Percentiles rank a stretch among this genome's conserved stretches.
Evolutionary conservation across 1,284 basidiomycete species (phyloP).

Genomic region (Hemileia vastatrix): DNA sequence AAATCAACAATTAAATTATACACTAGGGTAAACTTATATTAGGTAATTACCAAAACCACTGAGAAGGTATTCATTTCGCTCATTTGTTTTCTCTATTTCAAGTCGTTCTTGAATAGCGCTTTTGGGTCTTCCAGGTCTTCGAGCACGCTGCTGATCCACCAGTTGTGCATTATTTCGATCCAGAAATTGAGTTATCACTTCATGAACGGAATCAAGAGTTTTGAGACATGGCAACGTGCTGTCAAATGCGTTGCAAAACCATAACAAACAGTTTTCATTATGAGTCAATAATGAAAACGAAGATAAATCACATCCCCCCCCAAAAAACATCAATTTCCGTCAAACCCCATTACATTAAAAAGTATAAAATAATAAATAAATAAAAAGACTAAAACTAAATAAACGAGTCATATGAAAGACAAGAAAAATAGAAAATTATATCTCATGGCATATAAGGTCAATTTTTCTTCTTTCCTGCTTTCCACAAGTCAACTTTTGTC

Average conservation of each 20-base stretch:
- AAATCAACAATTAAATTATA: background rate
- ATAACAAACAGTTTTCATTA: background rate
- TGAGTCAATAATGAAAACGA: too few species aligned
- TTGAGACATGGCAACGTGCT: background rate
- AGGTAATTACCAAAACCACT: constrained; percentile 7
- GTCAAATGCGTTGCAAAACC: background rate
- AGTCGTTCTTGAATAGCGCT: background rate
- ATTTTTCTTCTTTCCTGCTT: constrained; percentile 19
- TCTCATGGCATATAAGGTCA: background rate
- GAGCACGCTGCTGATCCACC: background rate
- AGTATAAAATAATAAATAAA: background rate
- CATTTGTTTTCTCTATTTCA: background rate
- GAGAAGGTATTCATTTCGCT: background rate
- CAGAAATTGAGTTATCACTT: constrained; percentile 2
- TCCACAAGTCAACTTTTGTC: constrained; percentile 1
- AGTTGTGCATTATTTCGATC: background rate
- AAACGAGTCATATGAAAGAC: background rate
- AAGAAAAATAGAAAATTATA: background rate
- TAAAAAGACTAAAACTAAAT: background rate
- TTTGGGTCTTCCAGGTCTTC: constrained; percentile 6
- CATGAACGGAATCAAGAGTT: constrained; percentile 4
- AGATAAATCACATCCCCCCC: too few species aligned
- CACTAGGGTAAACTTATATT: background rate
- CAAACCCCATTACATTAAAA: too few species aligned
- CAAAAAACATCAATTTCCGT: too few species aligned